These are phyloP conservation scores for Backusella macrospora DNA, from an alignment of 192 early-diverging fungal genomes.

Conservation along the genomic window DNA sequence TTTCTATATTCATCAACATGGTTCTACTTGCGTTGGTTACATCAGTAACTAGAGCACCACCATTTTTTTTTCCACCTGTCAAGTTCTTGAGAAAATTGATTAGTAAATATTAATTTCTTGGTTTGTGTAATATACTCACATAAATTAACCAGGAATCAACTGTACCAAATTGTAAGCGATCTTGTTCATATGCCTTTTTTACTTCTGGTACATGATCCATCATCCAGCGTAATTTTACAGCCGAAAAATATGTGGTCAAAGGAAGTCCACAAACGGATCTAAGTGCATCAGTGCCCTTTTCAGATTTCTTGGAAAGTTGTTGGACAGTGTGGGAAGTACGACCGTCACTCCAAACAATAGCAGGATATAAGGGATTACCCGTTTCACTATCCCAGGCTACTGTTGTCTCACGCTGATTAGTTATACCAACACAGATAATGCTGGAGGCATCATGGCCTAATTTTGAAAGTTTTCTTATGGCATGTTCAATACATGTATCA, in stretches of 20 bases:
- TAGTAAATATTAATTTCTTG: background rate
- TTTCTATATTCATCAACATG: slow-evolving; percentile 90
- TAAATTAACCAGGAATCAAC: slow-evolving; percentile 95
- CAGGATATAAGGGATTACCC: slow-evolving; percentile 79
- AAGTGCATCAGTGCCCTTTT: slow-evolving; percentile 42
- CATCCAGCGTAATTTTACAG: slow-evolving; percentile 91
- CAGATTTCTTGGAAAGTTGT: slow-evolving; percentile 51
- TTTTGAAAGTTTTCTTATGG: slow-evolving; percentile 62
- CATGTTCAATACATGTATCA: slow-evolving; percentile 66
- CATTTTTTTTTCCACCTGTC: slow-evolving; percentile 69
- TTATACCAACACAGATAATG: slow-evolving; percentile 82
- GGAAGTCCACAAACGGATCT: slow-evolving; percentile 79
- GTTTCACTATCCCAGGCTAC: slow-evolving; percentile 87
- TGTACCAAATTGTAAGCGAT: slow-evolving; percentile 81
- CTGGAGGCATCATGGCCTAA: slow-evolving; percentile 58
- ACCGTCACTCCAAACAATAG: slow-evolving; percentile 91
- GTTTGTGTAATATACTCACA: slow-evolving; percentile 45
- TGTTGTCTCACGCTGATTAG: slow-evolving; percentile 94
- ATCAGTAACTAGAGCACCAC: slow-evolving; percentile 82
- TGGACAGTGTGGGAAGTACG: slow-evolving; percentile 80
- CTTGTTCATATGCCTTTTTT: slow-evolving; percentile 71
- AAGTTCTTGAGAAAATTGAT: slow-evolving; percentile 61
- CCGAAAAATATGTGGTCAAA: slow-evolving; percentile 91
- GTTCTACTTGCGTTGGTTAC: slow-evolving; percentile 93
- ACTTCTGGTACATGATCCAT: slow-evolving; percentile 80